Base-by-base conservation (phyloP, 2,329 filamentous ascomycete species). In the Exophiala aquamarina region DNA sequence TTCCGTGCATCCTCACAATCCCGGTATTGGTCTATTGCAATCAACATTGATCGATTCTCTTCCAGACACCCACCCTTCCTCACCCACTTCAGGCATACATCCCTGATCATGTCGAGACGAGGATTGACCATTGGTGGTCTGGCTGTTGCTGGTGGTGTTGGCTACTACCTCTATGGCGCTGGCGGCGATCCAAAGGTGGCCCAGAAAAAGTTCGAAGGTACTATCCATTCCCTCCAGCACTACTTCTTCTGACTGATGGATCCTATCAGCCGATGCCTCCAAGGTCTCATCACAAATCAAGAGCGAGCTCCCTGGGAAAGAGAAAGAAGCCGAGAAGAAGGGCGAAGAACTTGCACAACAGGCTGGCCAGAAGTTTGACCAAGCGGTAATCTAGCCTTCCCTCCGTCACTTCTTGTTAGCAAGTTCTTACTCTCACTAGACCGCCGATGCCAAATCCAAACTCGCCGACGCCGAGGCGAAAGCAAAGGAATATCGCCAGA, bases 81-180 rank as follows among this genome's bases (percentile, higher is more conserved):
- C 11, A 48, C 50, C 19, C 57, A 56, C 45, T 56, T 52, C 44
- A 29, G 40, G 7, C 13, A 29, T 23, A 48, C 40, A 29, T 42
- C 31, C n/a, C 18, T 40, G 40, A 54, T 50, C 49, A 60, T 60
- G 58, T 56, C 56, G 20, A 52, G 47, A 45, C 55, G 55, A 42
- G 56, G 65, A 59, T 57, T 72, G 23, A 66, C 49, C 33, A 63
- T 74, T 59, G 63, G 85, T 60, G 86, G 84, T 60, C 70, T 82
- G 58, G 79, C 76, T 50, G 82, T 81, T 56, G 84, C 78, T 23
- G 81, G 80, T 60, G 86, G 83, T 56, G 73, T 83, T 49, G 89
- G 87, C 34, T 97, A 95, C 78, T 97, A 97, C 75, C 79, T 97
- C 54, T 98, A 95, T 77, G 77, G 72, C 41, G 86, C 91, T 13